Base-by-base conservation (phyloP, 305 asterid species). In the Fraxinus platypoda region DNA sequence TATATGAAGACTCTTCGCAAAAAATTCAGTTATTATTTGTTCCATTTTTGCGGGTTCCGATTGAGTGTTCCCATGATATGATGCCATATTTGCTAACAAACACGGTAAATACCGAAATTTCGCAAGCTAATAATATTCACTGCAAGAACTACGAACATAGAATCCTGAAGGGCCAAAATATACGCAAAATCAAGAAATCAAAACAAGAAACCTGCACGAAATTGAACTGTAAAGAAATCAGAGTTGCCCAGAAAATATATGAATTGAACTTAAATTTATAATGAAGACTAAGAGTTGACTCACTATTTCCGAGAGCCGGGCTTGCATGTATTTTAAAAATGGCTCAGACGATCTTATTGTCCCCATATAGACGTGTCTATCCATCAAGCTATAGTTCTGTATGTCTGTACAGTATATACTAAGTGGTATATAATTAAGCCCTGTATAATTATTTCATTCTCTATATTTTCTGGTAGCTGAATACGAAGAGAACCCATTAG, bases 1-100 rank as follows among this genome's bases (percentile, higher is more conserved):
- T 85, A 94, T 92, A 82, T 92, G 98, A 75, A 94, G 97, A 90
- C 94, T 92, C 84, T 94, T 94, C 1, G 97, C 91, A 38, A 94
- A 93, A 75, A 93, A 90, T 84, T 94, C 98, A 49, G 97, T 93
- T 25, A 93, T 93, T 54, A 94, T 94, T 87, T 94, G 98, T 75
- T 94, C 97, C 89, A 89, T 91, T 75, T 90, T 91, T 8, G 98
- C 97, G 12, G 92, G 91, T 77, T 94, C 98, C n/a, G 93, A 87
- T 25, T 90, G 92, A 80, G 86, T 70, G 79, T 82, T 89, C 11
- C 94, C 95, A 57, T 88, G 92, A 86, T 82, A 64, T 66, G 94
- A 88, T 81, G 98, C 93, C 98, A 94, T 94, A 30, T 76, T 76
- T 72, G 43, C 81, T 75, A 34, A 9, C 68, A 82, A 76, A 13